Conservation (phyloP, 1,139 yeast genomes). For the Chernovozyma sophiae-reginae region DNA sequence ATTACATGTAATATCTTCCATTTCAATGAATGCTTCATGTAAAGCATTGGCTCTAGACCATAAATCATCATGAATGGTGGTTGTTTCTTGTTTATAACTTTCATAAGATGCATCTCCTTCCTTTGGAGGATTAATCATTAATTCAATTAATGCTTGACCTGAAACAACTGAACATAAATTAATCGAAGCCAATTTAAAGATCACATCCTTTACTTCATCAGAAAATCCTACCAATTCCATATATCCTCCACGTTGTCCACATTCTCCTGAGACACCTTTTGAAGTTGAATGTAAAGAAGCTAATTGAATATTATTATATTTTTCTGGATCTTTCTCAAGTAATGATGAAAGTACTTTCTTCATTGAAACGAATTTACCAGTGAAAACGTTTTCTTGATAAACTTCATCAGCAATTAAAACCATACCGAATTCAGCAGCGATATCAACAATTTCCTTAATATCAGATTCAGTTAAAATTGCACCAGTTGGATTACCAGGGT, state of each 20-base stretch:
- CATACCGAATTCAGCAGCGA: conserved; percentile 81
- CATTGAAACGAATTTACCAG: conserved; percentile 61
- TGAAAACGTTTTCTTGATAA: conserved; percentile 86
- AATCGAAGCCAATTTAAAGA: conserved; percentile 83
- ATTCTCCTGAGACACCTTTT: conserved; percentile 95
- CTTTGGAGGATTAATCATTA: conserved; percentile 90
- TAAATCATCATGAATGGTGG: conserved; percentile 57
- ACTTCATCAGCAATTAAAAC: conserved; percentile 98
- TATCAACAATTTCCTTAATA: conserved; percentile 64
- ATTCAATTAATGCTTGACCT: conserved; percentile 88
- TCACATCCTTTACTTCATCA: conserved; percentile 61
- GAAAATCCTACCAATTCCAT: conserved; percentile 87
- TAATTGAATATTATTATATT: conserved; percentile 70
- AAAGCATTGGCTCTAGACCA: conserved; percentile 59
- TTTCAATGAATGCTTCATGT: conserved; percentile 62
- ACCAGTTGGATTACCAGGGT: conserved; percentile 99
- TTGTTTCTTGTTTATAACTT: conserved; percentile 58
- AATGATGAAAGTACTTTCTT: conserved; percentile 65
- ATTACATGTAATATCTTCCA: conserved; percentile 83
- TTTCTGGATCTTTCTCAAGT: conserved; percentile 47
- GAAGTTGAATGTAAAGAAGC: conserved; percentile 95
- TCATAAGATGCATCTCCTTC: conserved; percentile 74
- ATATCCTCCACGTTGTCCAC: conserved; percentile 99
- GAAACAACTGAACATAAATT: conserved; percentile 90
- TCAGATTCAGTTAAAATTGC: conserved; percentile 63